Base-by-base conservation (phyloP, 495 filamentous ascomycete genomes). In the Aspergillus ellipticus region DNA sequence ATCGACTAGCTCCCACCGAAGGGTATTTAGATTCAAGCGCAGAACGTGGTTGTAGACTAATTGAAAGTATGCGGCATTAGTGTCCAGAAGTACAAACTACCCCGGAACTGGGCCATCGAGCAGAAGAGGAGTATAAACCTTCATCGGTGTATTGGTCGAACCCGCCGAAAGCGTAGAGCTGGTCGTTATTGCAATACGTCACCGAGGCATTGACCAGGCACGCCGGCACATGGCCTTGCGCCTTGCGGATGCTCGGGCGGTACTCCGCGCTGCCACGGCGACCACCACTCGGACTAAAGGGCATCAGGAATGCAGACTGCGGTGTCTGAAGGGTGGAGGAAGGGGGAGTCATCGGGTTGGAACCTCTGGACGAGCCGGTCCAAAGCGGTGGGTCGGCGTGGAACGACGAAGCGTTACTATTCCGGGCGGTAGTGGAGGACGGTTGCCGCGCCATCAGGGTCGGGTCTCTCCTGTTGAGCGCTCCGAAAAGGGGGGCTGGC, bases 61-160 rank as follows among this genome's bases (percentile, higher is more conserved):
- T 28, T 15, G 20, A 41, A 20, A 22, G 20, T 13, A 2, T 15
- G 7, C 21, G 51, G 17, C 24, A 62, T 61, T 52, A 63, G 55
- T 19, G 33, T 15, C 7, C 15, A 47, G 42, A 41, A 61, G 49
- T 26, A 22, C 56, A 51, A 54, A 52, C 7, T 10, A 45, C 24
- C 20, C 15, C 17, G 19, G 10, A 22, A 16, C 48, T 20, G n/a
- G 19, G 33, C 33, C 46, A 16, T 37, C 19, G 35, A 48, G 22
- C n/a, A 41, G 49, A 41, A 10, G 41, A 49, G 19, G 17, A 11
- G n/a, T 51, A 58, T 43, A 15, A 50, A 86, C 85, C 86, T 79
- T 98, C 94, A 69, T 98, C 94, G 8, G 94, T 97, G 66, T 94
- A 97, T 67, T 96, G 92, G 66, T 98, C 94, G 62, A 98, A 98